Evolutionary conservation across 176 grass and related monocot species (phyloP), one percentile per base, ranked within the genome.

Genomic region (Pontederia paniculata): DNA sequence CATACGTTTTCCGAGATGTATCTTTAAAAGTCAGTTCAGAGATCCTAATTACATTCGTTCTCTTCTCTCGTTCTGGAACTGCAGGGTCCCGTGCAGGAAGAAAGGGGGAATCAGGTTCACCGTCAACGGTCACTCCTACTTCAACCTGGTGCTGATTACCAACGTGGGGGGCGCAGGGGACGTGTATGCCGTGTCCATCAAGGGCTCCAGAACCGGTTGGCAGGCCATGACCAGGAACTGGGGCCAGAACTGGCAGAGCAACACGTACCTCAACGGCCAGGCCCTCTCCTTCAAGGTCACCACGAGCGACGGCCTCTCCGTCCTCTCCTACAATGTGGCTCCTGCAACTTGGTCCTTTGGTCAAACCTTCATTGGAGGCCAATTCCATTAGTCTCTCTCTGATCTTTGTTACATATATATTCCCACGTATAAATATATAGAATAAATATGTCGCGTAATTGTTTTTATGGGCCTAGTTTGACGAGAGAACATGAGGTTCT

Each of bases 241-340:
- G 67, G 67, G 67, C 67, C 67, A 70, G 67, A 70, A 70, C 17
- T 70, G 67, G 67, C 67, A 70, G 67, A 70, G 14, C 44, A 44
- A 58, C 54, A 37, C 20, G 12, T 51, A 54, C 28, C 31, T 67
- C 50, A 41, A 67, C 20, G 64, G 48, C 49, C 64, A 67, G 50
- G 16, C 50, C 1, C 64, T 67, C 23, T 67, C 64, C 48, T 67
- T 67, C 48, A 67, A 67, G 64, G 64, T 67, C 11, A 67, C 64
- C n/a, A 54, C 64, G 7, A 67, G 64, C 14, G 64, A 54, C 42
- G 64, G 64, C 17, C 50, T 3, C 15, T 54, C 64, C 42, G 64
- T 67, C 15, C 28, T 67, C 31, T 67, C 64, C 50, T 54, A 67
- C 28, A 22, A 67, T 44, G 64, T 67, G n/a, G 64, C 20, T 54